A percentile compares a stretch with the other conserved stretches of the same genome.
phyloP scores from a whole-genome alignment of 2,329 filamentous ascomycete species.

The Delphinella strobiligena region DNA sequence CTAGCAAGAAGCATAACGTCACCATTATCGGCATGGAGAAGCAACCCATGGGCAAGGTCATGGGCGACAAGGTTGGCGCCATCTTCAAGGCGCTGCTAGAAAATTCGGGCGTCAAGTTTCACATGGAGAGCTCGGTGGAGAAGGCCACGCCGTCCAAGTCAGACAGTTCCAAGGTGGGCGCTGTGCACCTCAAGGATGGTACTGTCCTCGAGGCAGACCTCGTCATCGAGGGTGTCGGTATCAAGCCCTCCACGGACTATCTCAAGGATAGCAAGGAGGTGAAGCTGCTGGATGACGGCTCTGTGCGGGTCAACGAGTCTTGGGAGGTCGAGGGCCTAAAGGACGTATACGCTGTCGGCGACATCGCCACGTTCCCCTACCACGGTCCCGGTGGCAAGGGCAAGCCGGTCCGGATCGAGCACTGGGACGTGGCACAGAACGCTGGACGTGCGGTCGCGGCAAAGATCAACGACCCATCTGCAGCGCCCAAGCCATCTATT shows the following conservation, averaged over 20 bases:
- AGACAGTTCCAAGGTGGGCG: conserved; percentile 61
- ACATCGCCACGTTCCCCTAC: conserved; percentile 93
- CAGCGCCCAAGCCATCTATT: conserved; percentile 60
- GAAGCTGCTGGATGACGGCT: conserved; percentile 74
- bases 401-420: conserved; percentile 71
- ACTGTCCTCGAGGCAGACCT: conserved; percentile 75
- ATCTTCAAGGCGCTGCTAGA: conserved; percentile 72
- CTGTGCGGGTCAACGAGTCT: conserved; percentile 64
- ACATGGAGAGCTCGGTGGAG: conserved; percentile 68
- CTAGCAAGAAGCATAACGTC: conserved; percentile 67
- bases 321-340: conserved; percentile 66
- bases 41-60: conserved; percentile 71
- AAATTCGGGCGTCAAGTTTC: conserved; percentile 79
- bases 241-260: conserved; percentile 74
- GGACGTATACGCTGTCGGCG: conserved; percentile 84
- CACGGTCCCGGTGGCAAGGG: conserved; percentile 74
- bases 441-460: conserved; percentile 68
- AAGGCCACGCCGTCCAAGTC: conserved; percentile 62
- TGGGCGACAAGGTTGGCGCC: conserved; percentile 68
- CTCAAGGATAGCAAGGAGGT: conserved; percentile 60
- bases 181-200: conserved; percentile 74
- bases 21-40: conserved; percentile 82
- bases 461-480: conserved; percentile 57
- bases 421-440: conserved; percentile 98
- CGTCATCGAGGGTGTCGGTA: conserved; percentile 83